Base-by-base conservation (phyloP, 2,329 filamentous ascomycete species). In the Xylariaceae sp. region DNA sequence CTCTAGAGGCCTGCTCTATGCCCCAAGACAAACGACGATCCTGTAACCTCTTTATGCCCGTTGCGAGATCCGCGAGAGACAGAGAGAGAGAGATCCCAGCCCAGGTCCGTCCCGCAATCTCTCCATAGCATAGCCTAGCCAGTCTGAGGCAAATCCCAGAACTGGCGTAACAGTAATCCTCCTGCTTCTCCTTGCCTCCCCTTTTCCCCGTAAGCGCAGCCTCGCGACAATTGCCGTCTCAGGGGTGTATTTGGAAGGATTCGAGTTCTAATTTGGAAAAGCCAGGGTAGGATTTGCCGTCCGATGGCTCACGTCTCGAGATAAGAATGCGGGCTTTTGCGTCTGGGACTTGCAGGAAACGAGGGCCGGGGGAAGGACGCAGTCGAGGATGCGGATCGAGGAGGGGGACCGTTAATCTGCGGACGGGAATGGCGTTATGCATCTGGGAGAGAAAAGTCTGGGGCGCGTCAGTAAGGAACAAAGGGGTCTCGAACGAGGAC, bases 21-120 rank as follows among this genome's bases (percentile, higher is more conserved):
- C 53, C 55, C 61, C 61, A 62, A 58, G 58, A 54, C 8, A 30
- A 39, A 10, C 45, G 55, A 51, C 17, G 55, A 58, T 56, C 60
- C 59, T 52, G 50, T 58, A 42, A 42, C 11, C 9, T 42, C 37
- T 13, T 6, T 23, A 15, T 47, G 13, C 1, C 39, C 34, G n/a
- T 45, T 47, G 23, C 23, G 23, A 30, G 23, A 30, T 30, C 23
- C 23, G 23, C 23, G 23, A 30, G 23, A 30, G 23, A 30, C 1
- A 30, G 23, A 30, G 2, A 30, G 23, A 30, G 23, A 23, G 23
- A 23, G 23, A 30, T 30, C 23, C 23, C 5, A 30, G 3, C 23
- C 5, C 23, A 23, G 23, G 23, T 15, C 13, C 53, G 51, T 60
- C 52, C 37, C 57, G 49, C 10, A 47, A 62, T 57, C 48, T 60